Base-by-base conservation (phyloP, 306 rosid species). In the Amphicarpaea edgeworthii region DNA sequence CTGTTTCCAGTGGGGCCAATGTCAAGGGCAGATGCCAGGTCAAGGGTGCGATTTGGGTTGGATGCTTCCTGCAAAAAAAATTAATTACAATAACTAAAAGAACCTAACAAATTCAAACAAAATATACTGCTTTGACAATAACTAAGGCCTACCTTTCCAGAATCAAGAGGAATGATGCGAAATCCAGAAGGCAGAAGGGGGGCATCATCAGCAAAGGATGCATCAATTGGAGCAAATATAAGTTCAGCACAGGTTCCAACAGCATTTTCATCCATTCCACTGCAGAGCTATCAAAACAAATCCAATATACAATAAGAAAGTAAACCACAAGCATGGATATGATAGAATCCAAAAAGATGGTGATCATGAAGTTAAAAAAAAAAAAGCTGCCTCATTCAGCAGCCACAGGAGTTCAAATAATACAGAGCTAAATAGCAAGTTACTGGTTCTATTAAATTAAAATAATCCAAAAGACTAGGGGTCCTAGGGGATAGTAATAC, bases 201-300 rank as follows among this genome's bases (percentile, higher is more conserved):
- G 37, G 99, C 99, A 82, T 96, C 99, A 78, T 96, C 99, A 73
- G 99, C 98, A 83, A 96, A 96, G 53, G 99, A 93, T 20, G 96
- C 97, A 85, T 96, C 99, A 62, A 96, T 96, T 34, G 99, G 99
- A 82, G 99, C 99, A 73, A 91, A 96, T 58, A 96, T 88, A n/a
- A 96, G 97, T 76, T 96, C 98, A 7, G 99, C 98, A 85, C 96
- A 90, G 38, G 98, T 89, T 68, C 99, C 99, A 28, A 93, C 86
- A 67, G 99, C 98, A 77, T 85, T 93, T 87, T 96, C 99, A 68
- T 96, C 99, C 97, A 96, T 96, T 82, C 99, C 99, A 76, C 99
- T 96, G 84, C 99, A 96, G 45, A 93, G 89, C 99, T 96, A 75
- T 78, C 58, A 69, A 62, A 75, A 70, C 71, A 85, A 70, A 49